Percentiles rank a stretch among this genome's conserved stretches.
Conservation (phyloP, 2,329 filamentous ascomycete genomes). For the Biscogniauxia sp. region DNA sequence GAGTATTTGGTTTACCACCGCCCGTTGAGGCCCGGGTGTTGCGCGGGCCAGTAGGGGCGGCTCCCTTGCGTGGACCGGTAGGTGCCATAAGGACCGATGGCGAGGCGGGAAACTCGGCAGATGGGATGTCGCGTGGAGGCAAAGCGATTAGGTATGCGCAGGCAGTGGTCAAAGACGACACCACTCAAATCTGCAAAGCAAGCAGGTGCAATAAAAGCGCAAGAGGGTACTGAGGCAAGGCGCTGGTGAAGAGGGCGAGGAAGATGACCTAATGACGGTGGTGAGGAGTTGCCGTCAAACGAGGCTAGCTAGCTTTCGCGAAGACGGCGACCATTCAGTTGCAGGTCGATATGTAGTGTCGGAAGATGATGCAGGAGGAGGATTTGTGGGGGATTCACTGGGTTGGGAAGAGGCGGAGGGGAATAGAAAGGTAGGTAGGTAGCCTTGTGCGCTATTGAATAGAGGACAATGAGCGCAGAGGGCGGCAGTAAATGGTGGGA, state of each 20-base stretch:
- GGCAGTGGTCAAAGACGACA: slow-evolving; percentile 2
- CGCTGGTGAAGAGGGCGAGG: not conserved
- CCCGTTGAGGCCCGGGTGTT: slow-evolving; percentile 14
- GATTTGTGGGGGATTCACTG: not conserved
- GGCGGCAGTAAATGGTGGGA: not conserved
- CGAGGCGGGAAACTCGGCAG: not conserved
- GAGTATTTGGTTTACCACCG: slow-evolving; percentile 25
- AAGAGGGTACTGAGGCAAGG: slow-evolving; percentile 1
- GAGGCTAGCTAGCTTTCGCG: not conserved
- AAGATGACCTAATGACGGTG: not conserved
- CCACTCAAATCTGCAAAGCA: not conserved
- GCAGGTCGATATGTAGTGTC: not conserved
- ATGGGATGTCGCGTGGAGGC: not conserved
- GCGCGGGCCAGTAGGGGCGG: slow-evolving; percentile 18
- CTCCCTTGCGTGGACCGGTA: slow-evolving; percentile 21
- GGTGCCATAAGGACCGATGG: slow-evolving; percentile 23
- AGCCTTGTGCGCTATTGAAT: not conserved
- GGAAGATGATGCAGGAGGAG: not conserved
- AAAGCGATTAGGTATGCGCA: not conserved
- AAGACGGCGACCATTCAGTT: not conserved
- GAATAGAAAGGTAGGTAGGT: not conserved
- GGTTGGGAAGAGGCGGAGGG: not conserved
- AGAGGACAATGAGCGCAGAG: not conserved
- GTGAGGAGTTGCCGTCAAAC: not conserved
- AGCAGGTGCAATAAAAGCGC: not conserved